Percentiles rank a stretch among this genome's conserved stretches.
phyloP scores from a whole-genome alignment of 352 stramenopile species.

The Globisporangium carolinianum region DNA sequence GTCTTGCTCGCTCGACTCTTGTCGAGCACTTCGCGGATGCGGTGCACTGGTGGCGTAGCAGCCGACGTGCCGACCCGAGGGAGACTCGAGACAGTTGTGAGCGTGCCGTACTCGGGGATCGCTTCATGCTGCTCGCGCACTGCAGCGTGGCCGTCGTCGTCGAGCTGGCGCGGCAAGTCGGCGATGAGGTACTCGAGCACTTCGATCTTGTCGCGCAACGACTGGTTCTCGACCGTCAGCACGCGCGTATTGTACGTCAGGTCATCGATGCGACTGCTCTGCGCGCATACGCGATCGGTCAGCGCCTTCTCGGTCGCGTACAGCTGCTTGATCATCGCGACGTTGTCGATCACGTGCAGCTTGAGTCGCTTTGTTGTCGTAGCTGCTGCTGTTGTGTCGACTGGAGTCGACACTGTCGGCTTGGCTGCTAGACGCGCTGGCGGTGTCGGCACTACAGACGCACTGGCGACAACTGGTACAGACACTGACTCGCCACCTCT shows the following conservation, averaged over 20 bases:
- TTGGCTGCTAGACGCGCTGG: not conserved
- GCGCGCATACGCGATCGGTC: conserved; percentile 12
- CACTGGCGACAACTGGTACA: too few relatives aligned
- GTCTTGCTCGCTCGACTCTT: conserved; percentile 2
- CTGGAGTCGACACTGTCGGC: not conserved
- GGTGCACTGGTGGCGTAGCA: conserved; percentile 11
- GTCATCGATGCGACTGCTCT: conserved; percentile 18
- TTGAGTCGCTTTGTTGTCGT: conserved; percentile 25
- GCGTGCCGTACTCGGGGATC: conserved; percentile 30
- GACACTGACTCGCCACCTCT: not conserved
- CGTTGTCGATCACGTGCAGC: conserved; percentile 49
- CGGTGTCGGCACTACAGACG: too few relatives aligned
- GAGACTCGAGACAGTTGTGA: conserved; percentile 9
- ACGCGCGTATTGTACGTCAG: conserved; percentile 31
- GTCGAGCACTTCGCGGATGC: conserved; percentile 16
- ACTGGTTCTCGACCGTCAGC: conserved; percentile 50
- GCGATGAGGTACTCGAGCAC: conserved; percentile 45
- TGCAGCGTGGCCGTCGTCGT: not conserved
- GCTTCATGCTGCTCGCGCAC: conserved; percentile 12
- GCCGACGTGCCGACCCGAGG: conserved; percentile 3
- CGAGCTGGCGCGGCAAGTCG: conserved; percentile 5
- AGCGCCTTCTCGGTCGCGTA: conserved; percentile 42
- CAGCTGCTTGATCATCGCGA: conserved; percentile 49
- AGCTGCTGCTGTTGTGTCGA: not conserved
- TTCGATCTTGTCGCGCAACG: conserved; percentile 46